Conservation (phyloP, 75 land plant genomes). For the Picea sitchensis region DNA sequence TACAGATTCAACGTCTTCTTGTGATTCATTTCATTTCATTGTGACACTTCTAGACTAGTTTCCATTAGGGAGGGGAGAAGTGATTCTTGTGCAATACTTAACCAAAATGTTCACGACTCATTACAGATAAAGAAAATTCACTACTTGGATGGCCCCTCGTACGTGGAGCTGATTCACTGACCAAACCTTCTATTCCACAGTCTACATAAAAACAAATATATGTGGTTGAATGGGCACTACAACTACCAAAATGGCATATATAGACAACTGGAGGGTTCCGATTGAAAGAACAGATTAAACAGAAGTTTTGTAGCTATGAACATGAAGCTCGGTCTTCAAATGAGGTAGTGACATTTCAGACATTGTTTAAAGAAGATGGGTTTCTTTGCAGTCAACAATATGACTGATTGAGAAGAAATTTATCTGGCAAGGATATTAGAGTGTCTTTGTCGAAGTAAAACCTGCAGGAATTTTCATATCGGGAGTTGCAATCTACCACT, state of each 20-base stretch:
- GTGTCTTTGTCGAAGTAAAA: too few relatives aligned
- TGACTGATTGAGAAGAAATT: too few relatives aligned
- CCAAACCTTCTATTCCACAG: constrained; percentile 12
- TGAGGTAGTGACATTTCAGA: too few relatives aligned
- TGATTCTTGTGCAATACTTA: neutral
- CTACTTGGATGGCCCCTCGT: constrained; percentile 57
- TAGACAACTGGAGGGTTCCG: too few relatives aligned
- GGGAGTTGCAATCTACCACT: too few relatives aligned
- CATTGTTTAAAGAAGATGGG: too few relatives aligned
- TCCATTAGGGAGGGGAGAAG: neutral
- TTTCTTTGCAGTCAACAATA: too few relatives aligned
- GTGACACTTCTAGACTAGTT: neutral
- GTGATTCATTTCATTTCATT: neutral
- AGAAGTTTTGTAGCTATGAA: too few relatives aligned
- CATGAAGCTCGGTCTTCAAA: too few relatives aligned
- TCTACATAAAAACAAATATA: constrained; percentile 29
- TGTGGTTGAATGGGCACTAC: constrained; percentile 80
- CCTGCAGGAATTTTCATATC: too few relatives aligned
- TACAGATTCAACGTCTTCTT: constrained; percentile 3
- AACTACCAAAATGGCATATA: constrained; percentile 30
- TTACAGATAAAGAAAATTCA: neutral
- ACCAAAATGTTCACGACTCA: neutral
- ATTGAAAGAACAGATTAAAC: too few relatives aligned
- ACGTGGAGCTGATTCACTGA: constrained; percentile 23
- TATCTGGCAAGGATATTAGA: too few relatives aligned